These are phyloP conservation scores for Lunasporangiospora selenospora DNA, from an alignment of 192 early-diverging fungal species.

Conservation along the genomic window DNA sequence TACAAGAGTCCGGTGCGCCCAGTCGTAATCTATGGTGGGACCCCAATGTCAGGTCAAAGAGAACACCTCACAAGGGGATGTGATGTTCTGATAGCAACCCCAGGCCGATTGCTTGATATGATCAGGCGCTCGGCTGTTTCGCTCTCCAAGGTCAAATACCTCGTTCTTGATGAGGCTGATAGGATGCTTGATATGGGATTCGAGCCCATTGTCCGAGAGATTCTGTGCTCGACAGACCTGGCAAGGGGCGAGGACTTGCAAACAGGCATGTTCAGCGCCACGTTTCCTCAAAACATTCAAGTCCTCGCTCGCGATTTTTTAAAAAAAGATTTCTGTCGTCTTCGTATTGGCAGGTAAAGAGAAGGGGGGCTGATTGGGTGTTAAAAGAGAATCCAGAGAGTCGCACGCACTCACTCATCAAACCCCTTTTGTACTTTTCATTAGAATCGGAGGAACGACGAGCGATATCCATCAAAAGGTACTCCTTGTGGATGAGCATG, in stretches of 20 bases:
- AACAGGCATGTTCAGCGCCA: conserved; percentile 98
- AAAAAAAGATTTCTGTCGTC: conserved; percentile 78
- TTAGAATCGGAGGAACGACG: conserved; percentile 79
- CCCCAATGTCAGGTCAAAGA: conserved; percentile 81
- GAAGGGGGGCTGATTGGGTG: neutral
- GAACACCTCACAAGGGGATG: conserved; percentile 89
- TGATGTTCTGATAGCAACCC: conserved; percentile 93
- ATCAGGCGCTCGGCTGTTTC: conserved; percentile 85
- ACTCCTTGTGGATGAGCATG: conserved; percentile 68
- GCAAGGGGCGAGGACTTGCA: conserved; percentile 71
- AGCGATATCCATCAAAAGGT: conserved; percentile 91
- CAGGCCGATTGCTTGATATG: conserved; percentile 92
- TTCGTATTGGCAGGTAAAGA: conserved; percentile 73
- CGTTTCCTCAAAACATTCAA: conserved; percentile 92
- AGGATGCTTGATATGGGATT: conserved; percentile 99
- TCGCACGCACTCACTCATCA: neutral
- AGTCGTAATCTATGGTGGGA: conserved; percentile 88
- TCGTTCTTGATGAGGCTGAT: conserved; percentile 86
- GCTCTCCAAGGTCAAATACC: conserved; percentile 71
- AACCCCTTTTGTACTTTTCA: neutral
- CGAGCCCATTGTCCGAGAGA: conserved; percentile 88
- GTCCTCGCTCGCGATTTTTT: conserved; percentile 94
- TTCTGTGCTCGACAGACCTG: conserved; percentile 80
- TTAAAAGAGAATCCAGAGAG: neutral
- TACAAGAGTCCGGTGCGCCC: conserved; percentile 38